These are phyloP conservation scores for Chionographis japonica DNA, from an alignment of 106 monocot genomes.

Conservation along the genomic window DNA sequence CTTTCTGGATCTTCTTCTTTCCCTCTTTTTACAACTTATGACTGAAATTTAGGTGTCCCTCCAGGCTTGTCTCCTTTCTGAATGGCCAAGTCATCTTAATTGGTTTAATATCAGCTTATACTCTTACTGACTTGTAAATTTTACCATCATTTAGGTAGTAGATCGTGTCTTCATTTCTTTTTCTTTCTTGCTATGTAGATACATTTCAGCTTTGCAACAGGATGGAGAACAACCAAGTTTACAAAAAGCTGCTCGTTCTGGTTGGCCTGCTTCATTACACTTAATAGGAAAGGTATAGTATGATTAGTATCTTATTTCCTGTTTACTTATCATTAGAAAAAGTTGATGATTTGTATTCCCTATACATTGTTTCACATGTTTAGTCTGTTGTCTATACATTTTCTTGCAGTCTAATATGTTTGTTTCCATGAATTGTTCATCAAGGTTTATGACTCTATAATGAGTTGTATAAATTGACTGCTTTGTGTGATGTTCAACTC, in stretches of 20 bases:
- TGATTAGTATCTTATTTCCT: neutral
- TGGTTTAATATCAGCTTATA: neutral
- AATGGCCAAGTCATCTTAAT: neutral
- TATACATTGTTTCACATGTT: no score
- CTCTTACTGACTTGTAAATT: neutral
- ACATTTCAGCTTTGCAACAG: conserved; percentile 83
- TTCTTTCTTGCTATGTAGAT: conserved; percentile 32
- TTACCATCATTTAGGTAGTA: neutral
- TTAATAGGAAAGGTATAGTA: conserved; percentile 81
- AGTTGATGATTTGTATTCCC: no score
- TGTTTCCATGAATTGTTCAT: no score
- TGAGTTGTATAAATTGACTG: no score
- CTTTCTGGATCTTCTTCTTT: no score
- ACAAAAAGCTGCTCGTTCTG: conserved; percentile 63
- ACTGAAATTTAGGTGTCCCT: neutral
- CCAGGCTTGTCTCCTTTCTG: neutral
- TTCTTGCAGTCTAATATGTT: no score
- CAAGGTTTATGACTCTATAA: no score
- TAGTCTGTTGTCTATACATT: no score
- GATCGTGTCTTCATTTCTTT: neutral
- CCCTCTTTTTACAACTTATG: no score
- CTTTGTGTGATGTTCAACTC: no score
- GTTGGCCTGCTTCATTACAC: conserved; percentile 96
- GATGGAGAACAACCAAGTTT: conserved; percentile 63
- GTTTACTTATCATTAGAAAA: neutral